phyloP scores from a whole-genome alignment of 768 basidiomycete species.

The Cantharellus cinnabarinus region DNA sequence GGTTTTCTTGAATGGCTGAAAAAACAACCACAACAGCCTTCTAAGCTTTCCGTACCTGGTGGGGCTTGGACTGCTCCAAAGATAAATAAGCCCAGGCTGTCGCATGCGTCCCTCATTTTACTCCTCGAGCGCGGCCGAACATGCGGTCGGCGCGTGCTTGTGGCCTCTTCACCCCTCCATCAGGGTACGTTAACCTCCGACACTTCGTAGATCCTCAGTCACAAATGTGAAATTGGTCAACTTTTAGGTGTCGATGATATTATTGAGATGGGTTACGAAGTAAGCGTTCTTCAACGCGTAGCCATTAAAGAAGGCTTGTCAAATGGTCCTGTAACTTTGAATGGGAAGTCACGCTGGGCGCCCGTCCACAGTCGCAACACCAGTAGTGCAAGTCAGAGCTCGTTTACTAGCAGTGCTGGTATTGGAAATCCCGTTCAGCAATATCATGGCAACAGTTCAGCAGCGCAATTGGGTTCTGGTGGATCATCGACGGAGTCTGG shows the following conservation, averaged over 20 bases:
- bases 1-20: slow-evolving; percentile 56
- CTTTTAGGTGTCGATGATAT: slow-evolving; percentile 6
- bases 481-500: slow-evolving; percentile 17
- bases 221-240: slow-evolving; percentile 26
- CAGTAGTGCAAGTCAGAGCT: slow-evolving; percentile 1
- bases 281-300: slow-evolving; percentile 10
- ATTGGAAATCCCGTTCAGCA: slow-evolving; percentile 6
- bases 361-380: not conserved
- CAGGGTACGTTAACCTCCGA: slow-evolving; percentile 20
- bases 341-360: not conserved
- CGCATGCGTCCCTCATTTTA: slow-evolving; percentile 55
- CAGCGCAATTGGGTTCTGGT: slow-evolving; percentile 14
- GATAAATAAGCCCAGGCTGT: slow-evolving; percentile 29
- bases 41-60: not conserved
- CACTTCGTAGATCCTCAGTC: slow-evolving; percentile 14
- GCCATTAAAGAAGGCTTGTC: slow-evolving; percentile 8
- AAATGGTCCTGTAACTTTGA: not conserved
- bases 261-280: slow-evolving; percentile 11
- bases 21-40: slow-evolving; percentile 21
- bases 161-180: slow-evolving; percentile 65
- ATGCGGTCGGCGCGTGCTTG: slow-evolving; percentile 52
- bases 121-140: slow-evolving; percentile 68
- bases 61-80: slow-evolving; percentile 2
- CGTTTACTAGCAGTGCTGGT: slow-evolving; percentile 2
- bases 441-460: slow-evolving; percentile 5